These are phyloP conservation scores for Phytophthora pisi DNA, from an alignment of 352 stramenopile species.

Conservation along the genomic window DNA sequence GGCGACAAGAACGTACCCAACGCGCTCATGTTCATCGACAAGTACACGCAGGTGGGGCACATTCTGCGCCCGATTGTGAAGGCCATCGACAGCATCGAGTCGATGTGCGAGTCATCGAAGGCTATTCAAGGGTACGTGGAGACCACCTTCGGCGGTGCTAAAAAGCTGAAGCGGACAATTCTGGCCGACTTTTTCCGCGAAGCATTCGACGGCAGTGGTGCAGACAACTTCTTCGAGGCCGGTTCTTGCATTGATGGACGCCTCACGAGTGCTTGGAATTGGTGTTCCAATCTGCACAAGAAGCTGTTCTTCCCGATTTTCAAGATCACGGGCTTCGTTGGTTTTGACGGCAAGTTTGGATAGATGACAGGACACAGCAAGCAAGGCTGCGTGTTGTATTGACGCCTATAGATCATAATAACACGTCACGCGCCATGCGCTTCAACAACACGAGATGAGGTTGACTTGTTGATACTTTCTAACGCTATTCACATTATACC, in stretches of 20 bases:
- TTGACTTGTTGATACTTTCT: conserved; percentile 20
- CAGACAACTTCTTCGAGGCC: conserved; percentile 96
- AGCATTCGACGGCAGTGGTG: conserved; percentile 95
- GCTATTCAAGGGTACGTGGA: conserved; percentile 69
- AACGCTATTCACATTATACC: conserved; percentile 34
- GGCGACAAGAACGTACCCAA: conserved; percentile 99
- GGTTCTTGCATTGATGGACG: conserved; percentile 96
- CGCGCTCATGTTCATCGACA: conserved; percentile 98
- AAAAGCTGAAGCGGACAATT: conserved; percentile 89
- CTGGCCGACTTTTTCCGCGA: conserved; percentile 96
- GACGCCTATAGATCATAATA: conserved; percentile 15
- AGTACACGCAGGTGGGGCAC: conserved; percentile 95
- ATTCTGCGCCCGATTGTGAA: conserved; percentile 90
- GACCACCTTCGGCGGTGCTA: conserved; percentile 86
- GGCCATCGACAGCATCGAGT: conserved; percentile 77
- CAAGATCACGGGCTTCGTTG: conserved; percentile 95
- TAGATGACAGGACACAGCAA: conserved; percentile 34
- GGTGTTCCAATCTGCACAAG: conserved; percentile 94
- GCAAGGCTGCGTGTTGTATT: neutral
- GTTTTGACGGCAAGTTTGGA: conserved; percentile 97
- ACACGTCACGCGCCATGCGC: conserved; percentile 5
- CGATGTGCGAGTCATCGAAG: conserved; percentile 51
- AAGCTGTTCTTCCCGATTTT: conserved; percentile 97
- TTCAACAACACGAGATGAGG: conserved; percentile 20
- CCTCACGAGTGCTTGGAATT: conserved; percentile 98